Conservation (phyloP, 768 basidiomycete species). For the Boletus subparvulus region DNA sequence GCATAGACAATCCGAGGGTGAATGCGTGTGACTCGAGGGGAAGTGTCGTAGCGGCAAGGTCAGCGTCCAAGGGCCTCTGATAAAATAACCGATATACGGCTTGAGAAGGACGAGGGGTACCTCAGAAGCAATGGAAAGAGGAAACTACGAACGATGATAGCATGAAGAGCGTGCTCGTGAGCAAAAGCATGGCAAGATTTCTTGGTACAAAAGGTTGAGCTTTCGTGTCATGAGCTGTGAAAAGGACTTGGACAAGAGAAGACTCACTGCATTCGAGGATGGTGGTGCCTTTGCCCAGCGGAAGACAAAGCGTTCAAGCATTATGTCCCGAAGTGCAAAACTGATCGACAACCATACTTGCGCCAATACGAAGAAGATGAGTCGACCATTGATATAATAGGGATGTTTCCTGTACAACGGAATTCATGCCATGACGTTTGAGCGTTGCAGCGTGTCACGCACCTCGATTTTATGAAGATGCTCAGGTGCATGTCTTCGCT, state of each 20-base stretch:
- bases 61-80: conserved; percentile 55
- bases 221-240: neutral
- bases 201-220: conserved; percentile 20
- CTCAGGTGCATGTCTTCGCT: conserved; percentile 44
- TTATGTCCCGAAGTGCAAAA: conserved; percentile 55
- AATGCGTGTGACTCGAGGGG: conserved; percentile 48
- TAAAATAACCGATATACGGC: conserved; percentile 65
- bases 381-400: conserved; percentile 68
- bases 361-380: conserved; percentile 60
- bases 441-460: conserved; percentile 11
- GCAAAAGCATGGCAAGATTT: conserved; percentile 24
- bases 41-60: conserved; percentile 48
- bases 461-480: conserved; percentile 71
- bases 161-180: conserved; percentile 43
- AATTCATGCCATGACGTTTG: neutral
- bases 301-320: conserved; percentile 60
- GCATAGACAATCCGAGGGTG: conserved; percentile 50
- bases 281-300: conserved; percentile 36
- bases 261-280: conserved; percentile 20
- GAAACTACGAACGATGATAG: conserved; percentile 36
- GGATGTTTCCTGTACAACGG: conserved; percentile 61
- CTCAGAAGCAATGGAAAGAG: conserved; percentile 54
- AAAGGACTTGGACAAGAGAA: neutral
- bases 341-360: conserved; percentile 48
- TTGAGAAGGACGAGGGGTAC: conserved; percentile 57